Base-by-base conservation (phyloP, 2,329 filamentous ascomycete species). In the Pleurostoma richardsiae region DNA sequence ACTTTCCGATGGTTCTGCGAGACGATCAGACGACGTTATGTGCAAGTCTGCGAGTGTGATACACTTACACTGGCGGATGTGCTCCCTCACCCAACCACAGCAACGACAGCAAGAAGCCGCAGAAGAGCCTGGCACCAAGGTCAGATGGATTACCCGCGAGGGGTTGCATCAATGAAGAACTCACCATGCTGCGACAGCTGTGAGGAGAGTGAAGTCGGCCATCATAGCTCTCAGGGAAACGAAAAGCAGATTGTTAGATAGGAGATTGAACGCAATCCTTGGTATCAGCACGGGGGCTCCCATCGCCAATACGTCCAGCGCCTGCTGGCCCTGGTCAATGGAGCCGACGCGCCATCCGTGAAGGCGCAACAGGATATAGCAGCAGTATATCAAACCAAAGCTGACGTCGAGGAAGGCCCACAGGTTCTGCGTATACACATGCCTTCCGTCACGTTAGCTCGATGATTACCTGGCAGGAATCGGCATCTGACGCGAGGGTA, bases 341-440 rank as follows among this genome's bases (percentile, higher is more conserved):
- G 74, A 68, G 4, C 66, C 73, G 1, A 67, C 71, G 8, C 72
- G 68, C 64, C 80, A 78, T 30, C 84, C 84, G 56, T 85, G 79
- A 10, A 89, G 66, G 4, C 89, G 84, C 30, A 91, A 63, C 29
- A 77, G 62, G 5, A 90, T 70, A 62, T 92, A 94, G 11, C 75
- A 66, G 56, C 76, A 70, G 60, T 88, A 94, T 30, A 94, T 84
- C 39, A 74, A 56, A n/a, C 83, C 78, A 57, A 92, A 95, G 4
- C 81, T 82, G 41, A 92, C 82, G 61, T 94, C 89, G 11, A 95
- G 76, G 57, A 95, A 94, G 0, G 88, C 90, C 89, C 89, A 95
- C 4, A 95, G 70, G 56, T 94, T 92, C 62, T 95, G 88, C 0
- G 88, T 90, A 59, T 94, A 91, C 1, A 94, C 88, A 48, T 82